Evolutionary conservation across 768 basidiomycete genomes (phyloP).

Genomic region (Russula compacta): DNA sequence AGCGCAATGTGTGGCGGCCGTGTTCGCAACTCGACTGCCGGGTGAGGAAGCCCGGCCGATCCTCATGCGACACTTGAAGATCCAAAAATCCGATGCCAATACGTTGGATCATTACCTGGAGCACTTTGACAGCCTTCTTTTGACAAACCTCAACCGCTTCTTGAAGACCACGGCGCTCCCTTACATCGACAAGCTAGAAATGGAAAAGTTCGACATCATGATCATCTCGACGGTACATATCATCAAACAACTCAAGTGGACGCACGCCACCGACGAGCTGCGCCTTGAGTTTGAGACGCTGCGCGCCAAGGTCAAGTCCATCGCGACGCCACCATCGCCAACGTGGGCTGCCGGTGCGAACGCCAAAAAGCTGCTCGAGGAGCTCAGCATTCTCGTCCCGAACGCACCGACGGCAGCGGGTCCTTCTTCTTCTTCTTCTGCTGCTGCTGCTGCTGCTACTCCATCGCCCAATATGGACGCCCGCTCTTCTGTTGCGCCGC

Average conservation of each 20-base stretch:
- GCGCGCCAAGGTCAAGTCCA: background rate
- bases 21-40: background rate
- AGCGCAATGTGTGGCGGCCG: background rate
- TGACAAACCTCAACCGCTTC: constrained; percentile 1
- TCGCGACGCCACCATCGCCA: background rate
- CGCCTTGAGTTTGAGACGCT: background rate
- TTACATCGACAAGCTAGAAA: background rate
- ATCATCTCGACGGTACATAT: background rate
- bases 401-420: too few relatives aligned
- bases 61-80: background rate
- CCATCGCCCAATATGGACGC: too few relatives aligned
- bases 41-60: background rate
- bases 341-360: background rate
- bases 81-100: background rate
- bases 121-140: background rate
- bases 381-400: background rate
- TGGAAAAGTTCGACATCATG: background rate
- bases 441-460: too few relatives aligned
- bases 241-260: background rate
- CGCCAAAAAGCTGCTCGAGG: background rate
- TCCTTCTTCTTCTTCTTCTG: too few relatives aligned
- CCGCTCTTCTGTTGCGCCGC: background rate
- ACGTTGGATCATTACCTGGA: background rate
- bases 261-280: background rate
- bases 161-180: background rate